Evolutionary conservation across 2,329 filamentous ascomycete genomes (phyloP), one percentile per base, ranked within the genome.

Genomic region (Curvularia sp.): DNA sequence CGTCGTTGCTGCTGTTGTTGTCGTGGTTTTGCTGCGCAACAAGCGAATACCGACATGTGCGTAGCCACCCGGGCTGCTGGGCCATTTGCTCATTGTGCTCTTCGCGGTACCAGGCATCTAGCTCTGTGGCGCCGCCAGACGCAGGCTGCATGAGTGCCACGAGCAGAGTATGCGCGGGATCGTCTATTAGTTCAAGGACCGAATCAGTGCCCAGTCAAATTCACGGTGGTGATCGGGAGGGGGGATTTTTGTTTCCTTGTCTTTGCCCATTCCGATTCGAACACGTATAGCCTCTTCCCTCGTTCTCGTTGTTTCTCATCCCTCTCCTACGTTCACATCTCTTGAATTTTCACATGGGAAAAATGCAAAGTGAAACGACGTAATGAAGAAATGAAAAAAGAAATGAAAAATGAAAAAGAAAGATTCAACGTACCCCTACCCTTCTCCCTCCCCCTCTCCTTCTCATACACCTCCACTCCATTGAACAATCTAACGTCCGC

Each of bases 61-160:
- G 69, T 19, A 62, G 60, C 62, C 65, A 73, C 4, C 68, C 71
- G 1, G 69, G 69, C 52, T 76, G 57, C 36, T 69, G 53, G 4
- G 67, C 70, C 67, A 75, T 74, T 38, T 74, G 70, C 47, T 73
- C 57, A 13, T 75, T 73, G 43, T 75, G 71, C 41, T 76, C 73
- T 23, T 73, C 57, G 5, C 70, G 59, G 43, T 75, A 75, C 72
- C 72, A 74, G 5, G 61, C 60, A 30, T 74, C 70, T 5, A 75
- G 55, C 8, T 75, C 69, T 4, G 38, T 55, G 15, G 67, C 71
- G 2, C 64, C 63, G 6, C 64, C 66, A 3, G 62, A 47, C 4
- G 51, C 19, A 2, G 72, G 69, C 36, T 74, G 64, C 65, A 76
- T 71, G 15, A 69, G 68, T 3, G 71, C 73, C 25, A 68, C 45